phyloP scores from a whole-genome alignment of 1,139 yeast species.

The Kodamaea ohmeri region DNA sequence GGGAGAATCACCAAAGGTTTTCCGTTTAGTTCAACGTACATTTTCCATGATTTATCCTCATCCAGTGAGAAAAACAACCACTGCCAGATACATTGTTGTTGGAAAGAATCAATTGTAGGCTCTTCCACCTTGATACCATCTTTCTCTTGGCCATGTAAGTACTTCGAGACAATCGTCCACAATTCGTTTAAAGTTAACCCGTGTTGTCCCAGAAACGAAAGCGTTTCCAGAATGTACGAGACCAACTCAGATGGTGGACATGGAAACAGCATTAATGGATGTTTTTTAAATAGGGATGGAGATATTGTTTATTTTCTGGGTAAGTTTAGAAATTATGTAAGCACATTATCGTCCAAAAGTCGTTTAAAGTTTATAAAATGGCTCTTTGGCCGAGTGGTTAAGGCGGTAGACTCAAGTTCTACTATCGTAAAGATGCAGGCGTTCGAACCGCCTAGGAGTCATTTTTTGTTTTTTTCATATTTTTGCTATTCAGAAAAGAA shows the following conservation, averaged over 20 bases:
- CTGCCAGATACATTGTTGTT: conserved; percentile 39
- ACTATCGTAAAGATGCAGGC: conserved; percentile 12
- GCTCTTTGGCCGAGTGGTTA: conserved; percentile 13
- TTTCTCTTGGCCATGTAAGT: conserved; percentile 2
- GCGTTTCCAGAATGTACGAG: conserved; percentile 25
- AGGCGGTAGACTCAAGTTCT: conserved; percentile 13
- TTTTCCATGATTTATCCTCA: conserved; percentile 14
- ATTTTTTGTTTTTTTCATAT: conserved; percentile 7
- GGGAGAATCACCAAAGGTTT: conserved; percentile 20
- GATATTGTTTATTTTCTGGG: too few relatives aligned
- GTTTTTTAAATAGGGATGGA: too few relatives aligned
- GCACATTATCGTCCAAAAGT: too few relatives aligned
- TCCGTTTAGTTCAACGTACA: conserved; percentile 21
- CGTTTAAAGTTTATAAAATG: neutral
- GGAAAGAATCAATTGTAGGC: conserved; percentile 28
- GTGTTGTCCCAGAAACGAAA: conserved; percentile 37
- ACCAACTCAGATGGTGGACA: conserved; percentile 26
- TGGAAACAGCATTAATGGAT: conserved; percentile 20
- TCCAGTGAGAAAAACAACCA: conserved; percentile 36
- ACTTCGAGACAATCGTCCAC: conserved; percentile 26
- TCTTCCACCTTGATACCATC: conserved; percentile 7
- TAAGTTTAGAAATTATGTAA: too few relatives aligned
- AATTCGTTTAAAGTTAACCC: conserved; percentile 32
- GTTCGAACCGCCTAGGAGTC: conserved; percentile 12
- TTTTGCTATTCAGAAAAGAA: neutral